phyloP scores from a whole-genome alignment of 768 basidiomycete species.

The Pleurotus djamor region DNA sequence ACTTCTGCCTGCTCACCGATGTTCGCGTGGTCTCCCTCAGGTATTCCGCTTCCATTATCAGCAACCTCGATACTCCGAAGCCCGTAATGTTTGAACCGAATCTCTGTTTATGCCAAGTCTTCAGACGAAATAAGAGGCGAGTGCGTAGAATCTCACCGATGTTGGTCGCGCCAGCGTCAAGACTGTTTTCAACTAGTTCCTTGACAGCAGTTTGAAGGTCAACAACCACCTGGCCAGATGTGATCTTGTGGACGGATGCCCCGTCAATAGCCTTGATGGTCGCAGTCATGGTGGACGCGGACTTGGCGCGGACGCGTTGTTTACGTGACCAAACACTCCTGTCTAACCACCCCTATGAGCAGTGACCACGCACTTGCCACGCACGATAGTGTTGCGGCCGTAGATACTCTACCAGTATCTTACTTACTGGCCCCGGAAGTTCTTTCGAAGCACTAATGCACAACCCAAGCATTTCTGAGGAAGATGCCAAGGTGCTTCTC shows the following conservation, averaged over 20 bases:
- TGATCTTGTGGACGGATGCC: slow-evolving; percentile 81
- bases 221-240: slow-evolving; percentile 93
- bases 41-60: slow-evolving; percentile 91
- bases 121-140: background rate
- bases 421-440: too few relatives aligned
- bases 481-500: too few relatives aligned
- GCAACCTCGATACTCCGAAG: slow-evolving; percentile 80
- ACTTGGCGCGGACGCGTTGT: too few relatives aligned
- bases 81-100: slow-evolving; percentile 88
- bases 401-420: too few relatives aligned
- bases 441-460: too few relatives aligned
- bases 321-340: background rate
- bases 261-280: slow-evolving; percentile 66
- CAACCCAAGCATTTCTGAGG: too few relatives aligned
- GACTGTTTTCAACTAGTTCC: slow-evolving; percentile 93
- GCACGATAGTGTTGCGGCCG: too few relatives aligned
- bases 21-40: slow-evolving; percentile 68
- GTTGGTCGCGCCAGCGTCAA: slow-evolving; percentile 88
- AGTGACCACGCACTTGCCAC: too few relatives aligned
- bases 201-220: slow-evolving; percentile 94
- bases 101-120: slow-evolving; percentile 48
- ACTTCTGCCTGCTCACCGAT: slow-evolving; percentile 54
- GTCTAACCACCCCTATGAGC: too few relatives aligned
- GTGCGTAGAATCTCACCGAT: slow-evolving; percentile 55
- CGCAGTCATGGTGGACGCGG: background rate